phyloP scores from a whole-genome alignment of 805 yeast species.

The Hanseniaspora taiwanica region DNA sequence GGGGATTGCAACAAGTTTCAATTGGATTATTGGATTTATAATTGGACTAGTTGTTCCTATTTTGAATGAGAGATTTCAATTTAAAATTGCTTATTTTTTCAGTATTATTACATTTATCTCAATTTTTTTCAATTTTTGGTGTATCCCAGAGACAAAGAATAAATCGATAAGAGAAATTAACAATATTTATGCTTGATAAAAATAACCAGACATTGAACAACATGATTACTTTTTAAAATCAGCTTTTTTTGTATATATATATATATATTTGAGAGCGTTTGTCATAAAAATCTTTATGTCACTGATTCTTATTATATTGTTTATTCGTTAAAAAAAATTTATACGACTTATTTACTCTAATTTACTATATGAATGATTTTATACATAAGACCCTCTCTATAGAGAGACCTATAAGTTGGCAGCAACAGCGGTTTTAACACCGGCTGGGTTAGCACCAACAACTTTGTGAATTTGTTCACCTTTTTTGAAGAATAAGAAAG shows the following conservation, averaged over 20 bases:
- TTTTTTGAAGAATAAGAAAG: constrained; percentile 62
- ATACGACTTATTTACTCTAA: too few relatives aligned
- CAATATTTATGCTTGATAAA: constrained; percentile 1
- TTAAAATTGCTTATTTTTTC: constrained; percentile 50
- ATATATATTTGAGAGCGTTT: too few relatives aligned
- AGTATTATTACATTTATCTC: constrained; percentile 34
- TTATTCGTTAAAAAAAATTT: too few relatives aligned
- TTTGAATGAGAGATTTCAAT: constrained; percentile 46
- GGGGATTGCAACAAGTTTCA: constrained; percentile 53
- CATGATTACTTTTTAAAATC: too few relatives aligned
- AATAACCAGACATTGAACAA: too few relatives aligned
- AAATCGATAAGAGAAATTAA: constrained; percentile 1
- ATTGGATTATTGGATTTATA: constrained; percentile 53
- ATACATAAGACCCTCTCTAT: neutral
- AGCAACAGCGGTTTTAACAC: constrained; percentile 56
- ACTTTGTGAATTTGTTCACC: constrained; percentile 72
- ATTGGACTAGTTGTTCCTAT: constrained; percentile 59
- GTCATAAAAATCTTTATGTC: too few relatives aligned
- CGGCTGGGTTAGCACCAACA: constrained; percentile 83
- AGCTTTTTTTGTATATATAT: too few relatives aligned
- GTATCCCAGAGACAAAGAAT: constrained; percentile 46
- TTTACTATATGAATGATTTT: neutral
- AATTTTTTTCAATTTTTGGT: constrained; percentile 38
- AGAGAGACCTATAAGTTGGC: constrained; percentile 29
- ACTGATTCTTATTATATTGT: too few relatives aligned